Percentiles rank a stretch among this genome's conserved stretches.
Evolutionary conservation across 176 grass and related monocot genomes (phyloP).

Genomic region (Triticum urartu): DNA sequence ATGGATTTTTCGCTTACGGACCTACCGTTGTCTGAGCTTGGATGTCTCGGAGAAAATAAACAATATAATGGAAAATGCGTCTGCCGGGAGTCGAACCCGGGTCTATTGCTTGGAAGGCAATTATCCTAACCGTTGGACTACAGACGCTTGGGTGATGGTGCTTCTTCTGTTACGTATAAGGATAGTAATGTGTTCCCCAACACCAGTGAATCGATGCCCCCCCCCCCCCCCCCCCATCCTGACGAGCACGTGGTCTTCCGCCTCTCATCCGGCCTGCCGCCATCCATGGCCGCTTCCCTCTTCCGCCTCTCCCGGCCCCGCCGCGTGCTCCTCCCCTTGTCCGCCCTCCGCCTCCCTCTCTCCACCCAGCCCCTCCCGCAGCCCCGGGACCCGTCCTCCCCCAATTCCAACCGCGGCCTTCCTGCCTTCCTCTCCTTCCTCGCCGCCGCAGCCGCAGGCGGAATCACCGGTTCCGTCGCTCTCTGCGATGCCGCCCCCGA

Average conservation of each 20-base stretch:
- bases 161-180: too few species aligned
- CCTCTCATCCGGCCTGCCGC: not conserved
- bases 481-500: conserved; percentile 53
- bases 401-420: conserved; percentile 21
- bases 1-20: too few species aligned
- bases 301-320: conserved; percentile 38
- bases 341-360: conserved; percentile 18
- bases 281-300: conserved; percentile 52
- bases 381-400: not conserved
- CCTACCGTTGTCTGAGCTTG: too few species aligned
- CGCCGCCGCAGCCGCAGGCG: conserved; percentile 32
- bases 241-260: not conserved
- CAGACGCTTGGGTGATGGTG: conserved; percentile 20
- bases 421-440: conserved; percentile 49
- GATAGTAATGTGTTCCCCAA: too few species aligned
- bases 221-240: not conserved
- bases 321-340: conserved; percentile 36
- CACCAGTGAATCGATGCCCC: too few species aligned
- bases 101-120: conserved; percentile 99
- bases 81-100: conserved; percentile 72
- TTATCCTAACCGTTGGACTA: conserved; percentile 95
- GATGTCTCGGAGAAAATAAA: too few species aligned
- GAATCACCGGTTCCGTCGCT: conserved; percentile 12
- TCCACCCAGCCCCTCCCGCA: conserved; percentile 31
- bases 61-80: too few species aligned